A percentile compares a stretch with the other conserved stretches of the same genome.
Conservation (phyloP, 2,329 filamentous ascomycete species). For the Microcyclospora pomicola region DNA sequence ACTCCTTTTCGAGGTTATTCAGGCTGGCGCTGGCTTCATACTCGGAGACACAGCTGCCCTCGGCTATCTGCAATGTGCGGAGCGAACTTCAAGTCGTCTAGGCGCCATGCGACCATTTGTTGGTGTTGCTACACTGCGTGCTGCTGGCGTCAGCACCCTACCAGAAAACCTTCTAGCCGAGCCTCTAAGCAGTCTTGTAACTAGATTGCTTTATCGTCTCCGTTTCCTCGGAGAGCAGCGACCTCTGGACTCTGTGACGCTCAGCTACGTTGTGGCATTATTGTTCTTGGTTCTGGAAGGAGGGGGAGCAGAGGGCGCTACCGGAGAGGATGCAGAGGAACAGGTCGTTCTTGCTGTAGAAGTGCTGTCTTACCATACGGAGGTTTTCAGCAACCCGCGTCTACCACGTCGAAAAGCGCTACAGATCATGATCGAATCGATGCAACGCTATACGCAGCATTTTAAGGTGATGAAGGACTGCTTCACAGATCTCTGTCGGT, state of each 20-base stretch:
- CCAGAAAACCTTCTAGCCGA: conserved; percentile 62
- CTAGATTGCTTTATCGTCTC: conserved; percentile 77
- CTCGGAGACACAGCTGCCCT: conserved; percentile 66
- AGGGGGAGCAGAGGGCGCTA: conserved; percentile 58
- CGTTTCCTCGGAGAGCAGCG: conserved; percentile 84
- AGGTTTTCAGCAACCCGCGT: conserved; percentile 57
- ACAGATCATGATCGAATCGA: conserved; percentile 57
- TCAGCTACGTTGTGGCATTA: conserved; percentile 77
- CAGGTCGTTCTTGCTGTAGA: conserved; percentile 83
- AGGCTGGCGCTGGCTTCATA: conserved; percentile 67
- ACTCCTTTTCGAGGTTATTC: conserved; percentile 58
- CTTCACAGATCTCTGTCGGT: conserved; percentile 71
- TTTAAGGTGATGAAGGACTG: conserved; percentile 94
- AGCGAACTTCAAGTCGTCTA: conserved; percentile 59
- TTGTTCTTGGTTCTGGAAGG: conserved; percentile 64
- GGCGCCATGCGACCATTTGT: conserved; percentile 69
- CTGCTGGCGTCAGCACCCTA: conserved; percentile 59
- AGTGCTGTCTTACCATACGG: conserved; percentile 77
- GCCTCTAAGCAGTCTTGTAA: conserved; percentile 66
- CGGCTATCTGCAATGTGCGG: conserved; percentile 67
- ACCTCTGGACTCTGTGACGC: conserved; percentile 77
- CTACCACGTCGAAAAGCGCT: conserved; percentile 67
- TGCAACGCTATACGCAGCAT: conserved; percentile 83
- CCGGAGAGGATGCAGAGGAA: conserved; percentile 66
- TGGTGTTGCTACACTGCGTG: conserved; percentile 72